Evolutionary conservation across 495 filamentous ascomycete genomes (phyloP), one percentile per base, ranked within the genome.

Genomic region (Annulohypoxylon stygium): DNA sequence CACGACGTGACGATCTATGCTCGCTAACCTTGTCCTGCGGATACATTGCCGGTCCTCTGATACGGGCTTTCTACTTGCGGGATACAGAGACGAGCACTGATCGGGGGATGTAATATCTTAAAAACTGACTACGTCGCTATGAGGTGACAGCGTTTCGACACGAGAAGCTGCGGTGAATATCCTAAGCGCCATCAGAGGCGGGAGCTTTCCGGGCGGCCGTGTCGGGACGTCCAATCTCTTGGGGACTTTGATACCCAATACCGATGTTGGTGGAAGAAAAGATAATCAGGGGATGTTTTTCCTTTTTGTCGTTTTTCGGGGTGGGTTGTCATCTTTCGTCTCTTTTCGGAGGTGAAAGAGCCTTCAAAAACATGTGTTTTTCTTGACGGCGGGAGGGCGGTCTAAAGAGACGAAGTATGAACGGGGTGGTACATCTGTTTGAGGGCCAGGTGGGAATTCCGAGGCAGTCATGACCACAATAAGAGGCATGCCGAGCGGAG

Each of bases 71-170:
- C 18, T 14, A 58, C 36, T 58, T 36, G 57, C 50, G 48, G 43
- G 26, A 61, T 41, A 50, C 14, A 51, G 51, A 59, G 48, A 60
- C 41, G 63, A 54, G 59, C 61, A 64, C 33, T 33, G 66, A 61
- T 61, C n/a, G 59, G 60, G 54, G 63, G 64, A 71, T 66, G 60
- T 75, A 75, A 75, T 75, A 59, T 75, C 67, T 75, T 67, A 73
- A 51, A 45, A 45, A 67, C 58, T 68, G 54, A 61, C 45, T 51
- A 43, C 45, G 50, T 53, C 62, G 43, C 43, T 61, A 26, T 18
- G 62, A 62, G 62, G 54, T 36, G 58, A 39, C 63, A 67, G 58
- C 60, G 25, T 30, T 61, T 61, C 18, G 59, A 26, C 61, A 61
- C 39, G 41, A 58, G 41, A 1, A 25, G 39, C 30, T 45, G 16